Evolutionary conservation across 805 yeast genomes (phyloP).

Genomic region (Torulaspora quercuum): DNA sequence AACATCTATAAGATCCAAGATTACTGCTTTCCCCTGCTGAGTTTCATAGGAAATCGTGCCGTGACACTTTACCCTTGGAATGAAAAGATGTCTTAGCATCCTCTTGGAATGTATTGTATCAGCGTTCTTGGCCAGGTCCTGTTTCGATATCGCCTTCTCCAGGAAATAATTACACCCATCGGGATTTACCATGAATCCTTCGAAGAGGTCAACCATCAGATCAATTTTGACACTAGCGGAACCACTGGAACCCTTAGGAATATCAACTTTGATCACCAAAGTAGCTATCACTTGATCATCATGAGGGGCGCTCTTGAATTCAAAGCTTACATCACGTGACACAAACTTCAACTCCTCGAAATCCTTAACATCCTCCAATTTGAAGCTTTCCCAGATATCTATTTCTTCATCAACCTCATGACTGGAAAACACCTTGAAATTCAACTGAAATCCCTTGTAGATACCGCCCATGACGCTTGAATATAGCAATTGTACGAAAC

Average conservation of each 20-base stretch:
- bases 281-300: slow-evolving; percentile 14
- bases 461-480: slow-evolving; percentile 50
- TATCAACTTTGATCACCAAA: slow-evolving; percentile 18
- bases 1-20: slow-evolving; percentile 34
- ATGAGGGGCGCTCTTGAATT: slow-evolving; percentile 15
- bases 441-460: slow-evolving; percentile 52
- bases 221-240: slow-evolving; percentile 18
- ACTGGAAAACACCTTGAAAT: slow-evolving; percentile 42
- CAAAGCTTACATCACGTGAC: slow-evolving; percentile 21
- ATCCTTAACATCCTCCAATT: slow-evolving; percentile 31
- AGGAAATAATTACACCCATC: slow-evolving; percentile 70
- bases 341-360: slow-evolving; percentile 22
- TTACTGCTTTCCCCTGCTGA: slow-evolving; percentile 11
- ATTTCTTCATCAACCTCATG: slow-evolving; percentile 26
- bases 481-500: slow-evolving; percentile 52
- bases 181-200: slow-evolving; percentile 74
- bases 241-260: slow-evolving; percentile 13
- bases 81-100: slow-evolving; percentile 66
- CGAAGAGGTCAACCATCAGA: slow-evolving; percentile 22
- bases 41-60: slow-evolving; percentile 48
- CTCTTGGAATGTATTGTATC: slow-evolving; percentile 57
- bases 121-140: slow-evolving; percentile 8
- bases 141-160: slow-evolving; percentile 42
- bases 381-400: slow-evolving; percentile 48
- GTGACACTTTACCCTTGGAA: slow-evolving; percentile 68